phyloP scores from a whole-genome alignment of 176 grass and related monocot species.

The Sorghum bicolor region DNA sequence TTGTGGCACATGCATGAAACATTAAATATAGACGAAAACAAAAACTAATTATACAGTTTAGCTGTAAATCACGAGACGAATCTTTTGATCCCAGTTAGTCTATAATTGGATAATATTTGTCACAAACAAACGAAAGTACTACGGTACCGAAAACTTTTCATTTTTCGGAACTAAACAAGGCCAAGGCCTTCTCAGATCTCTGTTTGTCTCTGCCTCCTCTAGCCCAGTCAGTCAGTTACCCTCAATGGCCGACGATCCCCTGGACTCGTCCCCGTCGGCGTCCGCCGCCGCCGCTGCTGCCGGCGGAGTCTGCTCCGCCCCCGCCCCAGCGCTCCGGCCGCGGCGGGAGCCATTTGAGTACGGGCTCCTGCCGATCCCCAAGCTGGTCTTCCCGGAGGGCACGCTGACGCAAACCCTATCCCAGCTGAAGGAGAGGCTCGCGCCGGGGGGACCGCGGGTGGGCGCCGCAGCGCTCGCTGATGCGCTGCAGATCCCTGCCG shows the following conservation, averaged over 20 bases:
- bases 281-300: background rate
- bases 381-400: conserved; percentile 74
- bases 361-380: conserved; percentile 85
- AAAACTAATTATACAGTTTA: too few relatives aligned
- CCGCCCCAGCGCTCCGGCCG: conserved; percentile 48
- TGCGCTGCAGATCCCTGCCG: conserved; percentile 80
- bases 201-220: background rate
- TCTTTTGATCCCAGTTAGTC: too few relatives aligned
- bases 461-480: conserved; percentile 62
- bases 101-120: too few relatives aligned
- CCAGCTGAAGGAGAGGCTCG: conserved; percentile 56
- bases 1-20: too few relatives aligned
- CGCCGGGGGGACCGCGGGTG: conserved; percentile 29
- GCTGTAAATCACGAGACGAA: too few relatives aligned
- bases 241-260: conserved; percentile 41
- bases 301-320: background rate
- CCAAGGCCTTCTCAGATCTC: conserved; percentile 15
- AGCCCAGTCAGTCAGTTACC: background rate
- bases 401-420: conserved; percentile 59
- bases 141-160: too few relatives aligned
- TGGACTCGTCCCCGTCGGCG: background rate
- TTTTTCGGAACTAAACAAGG: too few relatives aligned
- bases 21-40: too few relatives aligned
- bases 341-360: conserved; percentile 93
- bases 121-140: too few relatives aligned